phyloP scores from a whole-genome alignment of 768 basidiomycete genomes.

The Amyloporia xantha region DNA sequence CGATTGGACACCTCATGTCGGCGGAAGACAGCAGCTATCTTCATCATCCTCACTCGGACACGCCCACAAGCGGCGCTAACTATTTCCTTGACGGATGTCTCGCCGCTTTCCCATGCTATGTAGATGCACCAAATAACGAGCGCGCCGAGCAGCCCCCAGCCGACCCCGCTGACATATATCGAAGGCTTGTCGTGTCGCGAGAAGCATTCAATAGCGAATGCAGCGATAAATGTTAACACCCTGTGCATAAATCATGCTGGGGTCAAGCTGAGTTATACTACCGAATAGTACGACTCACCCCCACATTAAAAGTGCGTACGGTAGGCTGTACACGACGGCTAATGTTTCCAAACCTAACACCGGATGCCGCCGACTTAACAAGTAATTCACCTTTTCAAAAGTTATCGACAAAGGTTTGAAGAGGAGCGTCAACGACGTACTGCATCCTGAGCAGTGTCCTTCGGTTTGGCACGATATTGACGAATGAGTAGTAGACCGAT shows the following conservation, averaged over 20 bases:
- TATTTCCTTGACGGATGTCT: constrained; percentile 2
- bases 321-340: constrained; percentile 49
- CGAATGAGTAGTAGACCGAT: constrained; percentile 37
- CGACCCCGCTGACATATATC: constrained; percentile 24
- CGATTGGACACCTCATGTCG: too few relatives aligned
- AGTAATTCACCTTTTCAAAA: constrained; percentile 17
- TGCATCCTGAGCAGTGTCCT: constrained; percentile 27
- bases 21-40: too few relatives aligned
- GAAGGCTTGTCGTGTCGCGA: constrained; percentile 16
- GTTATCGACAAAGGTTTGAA: neutral
- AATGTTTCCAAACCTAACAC: constrained; percentile 41
- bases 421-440: constrained; percentile 20
- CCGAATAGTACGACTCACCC: constrained; percentile 34
- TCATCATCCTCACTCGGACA: too few relatives aligned
- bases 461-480: constrained; percentile 13
- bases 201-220: constrained; percentile 32
- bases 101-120: constrained; percentile 32
- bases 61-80: too few relatives aligned
- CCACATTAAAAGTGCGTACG: constrained; percentile 54
- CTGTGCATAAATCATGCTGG: constrained; percentile 15
- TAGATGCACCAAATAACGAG: constrained; percentile 42
- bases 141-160: constrained; percentile 23
- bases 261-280: neutral
- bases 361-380: constrained; percentile 18
- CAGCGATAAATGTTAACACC: constrained; percentile 34